Evolutionary conservation across 495 filamentous ascomycete species (phyloP), one percentile per base, ranked within the genome.

Genomic region (Amphirosellinia nigrospora): DNA sequence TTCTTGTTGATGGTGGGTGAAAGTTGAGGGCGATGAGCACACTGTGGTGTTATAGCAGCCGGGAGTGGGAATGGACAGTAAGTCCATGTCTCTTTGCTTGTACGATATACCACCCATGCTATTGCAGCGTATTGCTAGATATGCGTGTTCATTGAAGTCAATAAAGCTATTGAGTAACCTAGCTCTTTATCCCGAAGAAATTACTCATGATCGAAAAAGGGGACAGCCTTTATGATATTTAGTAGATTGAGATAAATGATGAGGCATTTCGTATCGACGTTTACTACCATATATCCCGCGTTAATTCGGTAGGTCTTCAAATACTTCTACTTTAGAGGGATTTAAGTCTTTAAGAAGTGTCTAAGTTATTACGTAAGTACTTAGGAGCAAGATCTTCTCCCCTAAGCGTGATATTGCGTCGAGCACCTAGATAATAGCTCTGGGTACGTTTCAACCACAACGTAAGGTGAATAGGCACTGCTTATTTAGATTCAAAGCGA

Each of bases 1-100:
- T 69, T 32, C 52, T 59, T 48, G 46, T 70, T 41, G 69, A 71
- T 55, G 71, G 34, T 52, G 66, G 32, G 70, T 70, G 64, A 73
- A 74, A 13, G 45, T 55, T 38, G 66, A 69, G 26, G 66, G 53
- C 28, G 45, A 69, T 4, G 43, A 23, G 19, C 21, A 30, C 26
- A 13, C 50, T 16, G 4, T 30, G 50, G 11, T 53, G 13, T 30
- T 13, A 53, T 23, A 53, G 16, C 13, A 30, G 1, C 26, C 23
- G 4, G 46, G 0, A 15, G 21, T 4, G 10, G 21, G 23, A n/a
- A 13, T 6, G 53, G 28, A 19, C 53, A 56, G n/a, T 56, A 45
- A 45, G 2, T 43, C 16, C 16, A 45, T 5, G 15, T 45, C 41
- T 15, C n/a, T n/a, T n/a, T n/a, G n/a, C n/a, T n/a, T n/a, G n/a